phyloP scores from a whole-genome alignment of 2,329 filamentous ascomycete genomes.

The Blumeria graminis region DNA sequence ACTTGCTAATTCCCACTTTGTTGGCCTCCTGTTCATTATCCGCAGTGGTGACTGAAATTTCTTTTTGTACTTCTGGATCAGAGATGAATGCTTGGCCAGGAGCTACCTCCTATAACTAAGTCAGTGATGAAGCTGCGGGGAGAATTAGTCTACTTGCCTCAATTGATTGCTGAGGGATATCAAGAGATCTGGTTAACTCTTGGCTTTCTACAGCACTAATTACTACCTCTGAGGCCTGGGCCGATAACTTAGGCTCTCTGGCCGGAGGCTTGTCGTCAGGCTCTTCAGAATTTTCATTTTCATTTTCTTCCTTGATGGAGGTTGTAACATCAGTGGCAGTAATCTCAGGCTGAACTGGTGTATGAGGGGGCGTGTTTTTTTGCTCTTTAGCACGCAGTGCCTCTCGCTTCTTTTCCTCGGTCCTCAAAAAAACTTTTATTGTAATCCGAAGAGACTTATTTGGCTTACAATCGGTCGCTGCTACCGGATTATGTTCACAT shows the following conservation, averaged over 20 bases:
- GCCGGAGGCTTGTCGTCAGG: conserved; percentile 2
- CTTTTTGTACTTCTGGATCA: conserved; percentile 7
- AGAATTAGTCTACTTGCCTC: conserved; percentile 13
- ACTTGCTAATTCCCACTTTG: conserved; percentile 6
- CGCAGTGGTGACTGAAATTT: conserved; percentile 3
- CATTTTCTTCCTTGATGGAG: conserved; percentile 1
- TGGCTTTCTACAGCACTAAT: conserved; percentile 3
- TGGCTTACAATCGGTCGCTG: conserved; percentile 62
- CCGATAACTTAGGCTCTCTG: conserved; percentile 3
- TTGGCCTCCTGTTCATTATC: conserved; percentile 5
- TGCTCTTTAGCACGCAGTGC: conserved; percentile 25
- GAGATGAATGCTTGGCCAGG: conserved; percentile 14
- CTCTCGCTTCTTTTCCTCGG: conserved; percentile 72
- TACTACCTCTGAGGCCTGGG: conserved; percentile 2
- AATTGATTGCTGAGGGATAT: conserved; percentile 17
- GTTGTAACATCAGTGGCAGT: conserved; percentile 3
- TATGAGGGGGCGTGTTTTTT: conserved; percentile 16
- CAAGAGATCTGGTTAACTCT: conserved; percentile 10
- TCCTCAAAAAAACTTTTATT: conserved; percentile 73
- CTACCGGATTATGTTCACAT: conserved; percentile 77
- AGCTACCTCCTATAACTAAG: conserved; percentile 11
- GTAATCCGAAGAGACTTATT: conserved; percentile 85
- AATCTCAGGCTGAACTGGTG: conserved; percentile 9
- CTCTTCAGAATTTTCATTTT: no score
- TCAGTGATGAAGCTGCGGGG: conserved; percentile 5